Evolutionary conservation across 805 yeast species (phyloP), one percentile per base, ranked within the genome.

Genomic region (Candida gorgasii): DNA sequence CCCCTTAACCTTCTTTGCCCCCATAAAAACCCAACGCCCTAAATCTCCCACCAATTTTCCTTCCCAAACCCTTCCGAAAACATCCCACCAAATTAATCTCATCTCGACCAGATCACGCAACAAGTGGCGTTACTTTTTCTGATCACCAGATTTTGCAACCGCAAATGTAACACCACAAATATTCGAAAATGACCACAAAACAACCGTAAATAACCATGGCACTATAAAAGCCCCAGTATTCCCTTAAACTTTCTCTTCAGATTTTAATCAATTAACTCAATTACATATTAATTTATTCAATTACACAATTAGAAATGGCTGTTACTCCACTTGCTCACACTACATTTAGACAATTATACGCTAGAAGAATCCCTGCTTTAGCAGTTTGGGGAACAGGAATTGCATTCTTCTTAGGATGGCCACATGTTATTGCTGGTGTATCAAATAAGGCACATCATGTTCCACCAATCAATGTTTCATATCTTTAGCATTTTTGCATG

Each of bases 391-490:
- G 57, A n/a, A 43, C 53, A 16, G 60, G 63, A 7, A 41, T 68
- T 17, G 53, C 50, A 2, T 26, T 48, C 28, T 60, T 67, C 47
- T 55, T 69, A 41, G 62, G 61, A 24, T 65, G 72, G 72, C 73
- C 73, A 5, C 70, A 65, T 37, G 49, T 54, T 14, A 48, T 48
- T 51, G 57, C 55, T 28, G 50, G 47, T 12, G 45, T 38, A 8
- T 50, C 58, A 34, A 62, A 67, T 49, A 59, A 39, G 30, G 36
- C 38, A 34, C 47, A 60, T 45, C 29, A 58, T 33, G 71, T 52
- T 14, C 72, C 70, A 13, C 38, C 47, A 8, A 62, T 53, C 45
- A 65, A 63, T 55, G 8, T 5, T 17, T 26, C 29, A 37, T 45
- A 35, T 35, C 13, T 40, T 19, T 36, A 36, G n/a, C 6, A 39